phyloP scores from a whole-genome alignment of 2,329 filamentous ascomycete genomes.

The Ceratocystis alfenasii region DNA sequence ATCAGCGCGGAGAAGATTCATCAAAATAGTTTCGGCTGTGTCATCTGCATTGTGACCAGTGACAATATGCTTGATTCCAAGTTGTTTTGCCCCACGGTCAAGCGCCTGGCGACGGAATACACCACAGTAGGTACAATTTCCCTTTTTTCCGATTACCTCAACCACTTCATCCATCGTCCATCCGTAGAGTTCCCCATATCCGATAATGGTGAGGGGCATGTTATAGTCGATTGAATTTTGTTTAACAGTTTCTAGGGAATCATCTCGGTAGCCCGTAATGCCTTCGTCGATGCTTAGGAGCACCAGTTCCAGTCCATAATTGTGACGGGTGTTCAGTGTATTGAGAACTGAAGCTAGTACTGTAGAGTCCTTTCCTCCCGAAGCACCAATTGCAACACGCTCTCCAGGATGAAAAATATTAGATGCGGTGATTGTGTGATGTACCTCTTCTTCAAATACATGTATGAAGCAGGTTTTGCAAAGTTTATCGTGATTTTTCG shows the following conservation, averaged over 20 bases:
- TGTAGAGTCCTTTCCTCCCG: slow-evolving; percentile 93
- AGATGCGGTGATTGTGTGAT: slow-evolving; percentile 77
- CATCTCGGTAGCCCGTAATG: slow-evolving; percentile 92
- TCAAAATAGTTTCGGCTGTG: slow-evolving; percentile 90
- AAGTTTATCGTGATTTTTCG: slow-evolving; percentile 88
- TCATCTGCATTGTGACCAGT: slow-evolving; percentile 98
- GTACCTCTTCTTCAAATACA: slow-evolving; percentile 85
- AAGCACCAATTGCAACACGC: slow-evolving; percentile 84
- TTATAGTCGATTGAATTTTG: slow-evolving; percentile 81
- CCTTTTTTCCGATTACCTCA: slow-evolving; percentile 89
- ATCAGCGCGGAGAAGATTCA: slow-evolving; percentile 90
- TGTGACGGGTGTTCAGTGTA: slow-evolving; percentile 79
- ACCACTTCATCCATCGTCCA: slow-evolving; percentile 99
- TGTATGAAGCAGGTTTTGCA: slow-evolving; percentile 79
- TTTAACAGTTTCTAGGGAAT: slow-evolving; percentile 92
- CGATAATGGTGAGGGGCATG: slow-evolving; percentile 83
- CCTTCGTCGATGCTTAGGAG: slow-evolving; percentile 92
- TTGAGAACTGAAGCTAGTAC: slow-evolving; percentile 91
- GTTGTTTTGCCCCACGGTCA: slow-evolving; percentile 76
- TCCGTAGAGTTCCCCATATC: slow-evolving; percentile 86
- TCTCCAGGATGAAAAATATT: slow-evolving; percentile 76
- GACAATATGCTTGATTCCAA: slow-evolving; percentile 85
- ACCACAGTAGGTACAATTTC: slow-evolving; percentile 97
- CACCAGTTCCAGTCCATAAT: slow-evolving; percentile 75
- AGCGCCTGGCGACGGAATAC: slow-evolving; percentile 91